Evolutionary conservation across 2,329 filamentous ascomycete genomes (phyloP).

Genomic region (Diaporthe amygdali): DNA sequence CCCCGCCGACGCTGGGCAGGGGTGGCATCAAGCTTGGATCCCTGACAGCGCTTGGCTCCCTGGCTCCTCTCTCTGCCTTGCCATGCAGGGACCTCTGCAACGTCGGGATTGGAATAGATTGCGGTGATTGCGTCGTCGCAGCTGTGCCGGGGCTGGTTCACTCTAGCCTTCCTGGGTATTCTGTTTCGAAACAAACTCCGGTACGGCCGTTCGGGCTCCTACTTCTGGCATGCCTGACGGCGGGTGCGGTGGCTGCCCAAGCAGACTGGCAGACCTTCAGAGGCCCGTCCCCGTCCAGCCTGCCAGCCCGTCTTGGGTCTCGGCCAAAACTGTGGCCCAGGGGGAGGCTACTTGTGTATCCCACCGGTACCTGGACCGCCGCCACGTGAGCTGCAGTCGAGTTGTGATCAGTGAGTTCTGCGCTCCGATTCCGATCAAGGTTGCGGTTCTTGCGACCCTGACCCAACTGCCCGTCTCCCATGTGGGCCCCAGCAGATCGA

Average conservation of each 20-base stretch:
- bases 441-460: slow-evolving; percentile 3
- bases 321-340: not conserved
- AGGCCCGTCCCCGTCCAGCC: not conserved
- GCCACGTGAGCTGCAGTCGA: slow-evolving; percentile 11
- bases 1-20: slow-evolving; percentile 6
- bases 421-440: slow-evolving; percentile 8
- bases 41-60: not conserved
- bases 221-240: not conserved
- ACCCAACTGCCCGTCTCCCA: not conserved
- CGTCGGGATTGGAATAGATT: slow-evolving; percentile 14
- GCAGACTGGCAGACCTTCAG: not conserved
- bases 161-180: not conserved
- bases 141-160: not conserved
- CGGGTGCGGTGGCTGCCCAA: not conserved
- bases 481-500: slow-evolving; percentile 11
- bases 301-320: too few relatives aligned
- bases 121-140: slow-evolving; percentile 8
- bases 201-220: not conserved
- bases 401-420: slow-evolving; percentile 6
- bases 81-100: slow-evolving; percentile 11
- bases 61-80: not conserved
- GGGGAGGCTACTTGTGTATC: not conserved
- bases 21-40: slow-evolving; percentile 7
- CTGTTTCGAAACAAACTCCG: slow-evolving; percentile 13
- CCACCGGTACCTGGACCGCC: not conserved